Base-by-base conservation (phyloP, 345 rosid species). In the Combretum micranthum region DNA sequence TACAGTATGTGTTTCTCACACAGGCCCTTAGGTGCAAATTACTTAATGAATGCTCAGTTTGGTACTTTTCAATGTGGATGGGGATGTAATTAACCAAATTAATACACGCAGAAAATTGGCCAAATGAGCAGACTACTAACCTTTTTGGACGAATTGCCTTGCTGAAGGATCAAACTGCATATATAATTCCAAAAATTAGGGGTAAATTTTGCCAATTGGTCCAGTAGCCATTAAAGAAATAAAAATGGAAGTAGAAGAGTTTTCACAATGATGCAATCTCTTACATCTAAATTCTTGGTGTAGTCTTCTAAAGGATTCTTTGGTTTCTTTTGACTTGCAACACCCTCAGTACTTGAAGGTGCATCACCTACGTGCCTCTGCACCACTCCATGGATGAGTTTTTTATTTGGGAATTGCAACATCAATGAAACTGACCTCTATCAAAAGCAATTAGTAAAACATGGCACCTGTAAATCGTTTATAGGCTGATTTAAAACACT, bases 121-220 rank as follows among this genome's bases (percentile, higher is more conserved):
- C 5, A 32, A 32, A 32, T 32, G 39, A 32, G n/a, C 16, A 15
- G 48, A 21, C 50, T 37, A 32, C 83, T 71, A 64, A 86, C 97
- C 95, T 80, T 62, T 63, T 6, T 59, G 19, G 55, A 65, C 13
- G 53, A 79, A 64, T 56, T 70, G 68, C 20, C 53, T 55, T 22
- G 67, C 62, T 66, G 66, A 65, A 67, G 75, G 69, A 4, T 70
- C 64, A 67, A 72, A 26, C 85, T 85, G 82, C 85, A 75, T 61
- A 57, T 53, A 42, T 56, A 60, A 60, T 65, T 54, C 52, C 47
- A 71, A 42, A 53, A 61, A 51, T 66, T 62, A 51, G 60, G 46
- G 32, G 5, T 2, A 5, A 25, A 25, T 2, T 25, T 5, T 25
- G 5, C 3, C 1, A 32, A 17, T 44, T 17, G 23, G 10, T 3